These are phyloP conservation scores for Neofusicoccum laricinum DNA, from an alignment of 2,329 filamentous ascomycete species.

Conservation along the genomic window DNA sequence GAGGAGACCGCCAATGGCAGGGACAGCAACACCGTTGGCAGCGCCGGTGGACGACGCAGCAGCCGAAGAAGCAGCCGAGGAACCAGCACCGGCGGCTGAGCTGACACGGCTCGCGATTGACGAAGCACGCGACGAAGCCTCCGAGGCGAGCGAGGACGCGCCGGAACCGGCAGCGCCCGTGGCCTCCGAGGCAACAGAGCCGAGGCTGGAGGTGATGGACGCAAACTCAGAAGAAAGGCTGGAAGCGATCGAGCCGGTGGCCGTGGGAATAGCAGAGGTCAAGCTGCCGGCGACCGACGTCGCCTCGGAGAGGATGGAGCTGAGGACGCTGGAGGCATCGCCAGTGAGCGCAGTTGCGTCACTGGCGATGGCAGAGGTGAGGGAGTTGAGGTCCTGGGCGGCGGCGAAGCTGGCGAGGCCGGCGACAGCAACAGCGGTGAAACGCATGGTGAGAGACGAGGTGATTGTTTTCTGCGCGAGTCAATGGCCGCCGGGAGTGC, in stretches of 20 bases:
- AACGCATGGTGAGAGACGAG: conserved; percentile 11
- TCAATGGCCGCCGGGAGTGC: not conserved
- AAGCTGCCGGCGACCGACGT: conserved; percentile 2
- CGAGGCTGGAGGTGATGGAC: not conserved
- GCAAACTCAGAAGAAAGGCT: not conserved
- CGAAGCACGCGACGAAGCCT: not conserved
- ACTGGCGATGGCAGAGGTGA: conserved; percentile 9
- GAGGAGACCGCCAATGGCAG: conserved; percentile 8
- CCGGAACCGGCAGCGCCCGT: not conserved
- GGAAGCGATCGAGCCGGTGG: conserved; percentile 9
- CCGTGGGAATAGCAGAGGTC: conserved; percentile 1
- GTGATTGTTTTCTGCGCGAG: not conserved
- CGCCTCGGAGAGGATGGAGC: not conserved
- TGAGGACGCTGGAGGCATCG: not conserved
- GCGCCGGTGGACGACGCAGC: not conserved
- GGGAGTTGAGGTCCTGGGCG: conserved; percentile 9
- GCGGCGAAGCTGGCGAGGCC: conserved; percentile 9
- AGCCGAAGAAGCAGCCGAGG: not conserved
- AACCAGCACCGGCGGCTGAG: not conserved
- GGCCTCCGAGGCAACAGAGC: not conserved
- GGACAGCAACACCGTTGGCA: not conserved
- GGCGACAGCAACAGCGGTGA: conserved; percentile 8
- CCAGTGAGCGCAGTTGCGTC: not conserved
- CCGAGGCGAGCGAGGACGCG: not conserved
- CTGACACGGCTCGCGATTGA: not conserved